phyloP scores from a whole-genome alignment of 75 land plant species.

The Selaginella moellendorffii region DNA sequence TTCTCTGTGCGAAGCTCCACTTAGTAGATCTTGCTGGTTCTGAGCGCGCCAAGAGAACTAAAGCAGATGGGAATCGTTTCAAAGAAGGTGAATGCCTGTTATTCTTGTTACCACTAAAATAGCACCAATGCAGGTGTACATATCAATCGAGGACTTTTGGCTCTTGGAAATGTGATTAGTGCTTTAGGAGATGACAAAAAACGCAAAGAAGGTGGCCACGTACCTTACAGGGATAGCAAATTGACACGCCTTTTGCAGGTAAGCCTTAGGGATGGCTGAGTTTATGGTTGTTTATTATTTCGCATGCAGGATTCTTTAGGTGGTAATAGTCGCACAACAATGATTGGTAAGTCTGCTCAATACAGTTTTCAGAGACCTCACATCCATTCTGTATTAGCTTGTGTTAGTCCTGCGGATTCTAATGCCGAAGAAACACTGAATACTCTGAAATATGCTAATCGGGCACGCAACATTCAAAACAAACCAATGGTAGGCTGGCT shows the following conservation, averaged over 20 bases:
- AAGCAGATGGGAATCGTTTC: constrained; percentile 93
- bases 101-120: too few species aligned
- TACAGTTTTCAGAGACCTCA: background rate
- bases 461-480: constrained; percentile 95
- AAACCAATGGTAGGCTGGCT: constrained; percentile 67
- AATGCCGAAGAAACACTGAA: constrained; percentile 98
- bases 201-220: constrained; percentile 94
- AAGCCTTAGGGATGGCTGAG: background rate
- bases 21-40: constrained; percentile 99
- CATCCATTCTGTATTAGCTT: constrained; percentile 36
- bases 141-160: constrained; percentile 89
- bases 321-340: constrained; percentile 95
- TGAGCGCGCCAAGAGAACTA: constrained; percentile 94
- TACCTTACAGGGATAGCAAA: constrained; percentile 98
- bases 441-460: constrained; percentile 97
- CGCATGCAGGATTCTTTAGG: constrained; percentile 89
- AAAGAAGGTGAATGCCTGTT: too few species aligned
- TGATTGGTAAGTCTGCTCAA: constrained; percentile 68
- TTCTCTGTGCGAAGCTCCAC: constrained; percentile 95
- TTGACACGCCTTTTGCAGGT: constrained; percentile 86
- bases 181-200: constrained; percentile 98
- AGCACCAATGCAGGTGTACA: constrained; percentile 86
- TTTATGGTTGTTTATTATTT: constrained; percentile 1
- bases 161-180: constrained; percentile 98
- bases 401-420: constrained; percentile 98